A percentile compares a stretch with the other conserved stretches of the same genome.
These are phyloP conservation scores for Triticum urartu DNA, from an alignment of 176 grass and related monocot species.

Conservation along the genomic window DNA sequence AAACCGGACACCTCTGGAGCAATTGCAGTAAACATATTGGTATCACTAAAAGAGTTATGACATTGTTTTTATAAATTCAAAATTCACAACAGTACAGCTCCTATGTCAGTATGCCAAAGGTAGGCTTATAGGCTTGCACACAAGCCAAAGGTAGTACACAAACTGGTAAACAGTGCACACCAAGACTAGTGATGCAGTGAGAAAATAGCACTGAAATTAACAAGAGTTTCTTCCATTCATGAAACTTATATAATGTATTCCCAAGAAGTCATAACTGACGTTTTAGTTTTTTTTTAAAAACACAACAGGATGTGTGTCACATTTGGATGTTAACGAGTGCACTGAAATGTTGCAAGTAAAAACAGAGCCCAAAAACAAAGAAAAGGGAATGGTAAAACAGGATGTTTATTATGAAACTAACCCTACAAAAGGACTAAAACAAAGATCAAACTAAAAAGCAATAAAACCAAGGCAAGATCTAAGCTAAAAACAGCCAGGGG, in stretches of 20 bases:
- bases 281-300: neutral
- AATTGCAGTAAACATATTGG: neutral
- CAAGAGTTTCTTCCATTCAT: neutral
- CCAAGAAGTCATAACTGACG: neutral
- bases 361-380: neutral
- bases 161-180: neutral
- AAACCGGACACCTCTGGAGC: neutral
- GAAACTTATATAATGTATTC: no score
- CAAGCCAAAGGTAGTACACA: neutral
- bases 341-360: neutral
- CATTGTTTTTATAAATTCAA: neutral
- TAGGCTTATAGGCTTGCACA: neutral
- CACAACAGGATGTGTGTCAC: neutral
- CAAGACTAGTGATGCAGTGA: neutral
- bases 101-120: neutral
- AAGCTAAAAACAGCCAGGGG: neutral
- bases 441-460: neutral
- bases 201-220: slow-evolving; percentile 15
- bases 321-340: neutral
- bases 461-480: neutral
- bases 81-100: slow-evolving; percentile 2
- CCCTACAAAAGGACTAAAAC: neutral
- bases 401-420: neutral
- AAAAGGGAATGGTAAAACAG: neutral
- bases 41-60: neutral